Percentiles rank a stretch among this genome's conserved stretches.
These are phyloP conservation scores for Yamadazyma sp. DNA, from an alignment of 1,139 yeast genomes.

Conservation along the genomic window DNA sequence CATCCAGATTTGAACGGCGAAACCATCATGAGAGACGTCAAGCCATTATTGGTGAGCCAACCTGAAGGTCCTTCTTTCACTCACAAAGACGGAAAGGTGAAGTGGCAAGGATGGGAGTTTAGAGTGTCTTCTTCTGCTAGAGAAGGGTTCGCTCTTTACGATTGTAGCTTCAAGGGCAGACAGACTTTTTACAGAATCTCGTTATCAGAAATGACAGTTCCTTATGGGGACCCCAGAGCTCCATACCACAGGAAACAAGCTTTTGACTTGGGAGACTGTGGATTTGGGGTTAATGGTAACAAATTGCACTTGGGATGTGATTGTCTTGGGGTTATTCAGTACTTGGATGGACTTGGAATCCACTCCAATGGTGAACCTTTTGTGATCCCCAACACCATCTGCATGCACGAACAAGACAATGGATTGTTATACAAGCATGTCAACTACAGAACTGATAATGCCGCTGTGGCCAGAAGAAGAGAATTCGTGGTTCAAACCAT, in stretches of 20 bases:
- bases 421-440: conserved; percentile 80
- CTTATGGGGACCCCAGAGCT: conserved; percentile 88
- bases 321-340: conserved; percentile 84
- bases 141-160: conserved; percentile 83
- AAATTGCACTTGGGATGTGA: conserved; percentile 79
- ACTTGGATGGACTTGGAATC: conserved; percentile 66
- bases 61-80: conserved; percentile 86
- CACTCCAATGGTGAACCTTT: conserved; percentile 65
- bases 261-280: conserved; percentile 88
- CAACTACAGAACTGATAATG: conserved; percentile 72
- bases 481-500: conserved; percentile 83
- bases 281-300: conserved; percentile 81
- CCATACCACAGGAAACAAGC: conserved; percentile 93
- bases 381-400: conserved; percentile 69
- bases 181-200: conserved; percentile 76
- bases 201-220: conserved; percentile 88
- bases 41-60: conserved; percentile 74
- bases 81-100: conserved; percentile 61
- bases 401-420: conserved; percentile 86
- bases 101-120: conserved; percentile 92
- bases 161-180: conserved; percentile 78
- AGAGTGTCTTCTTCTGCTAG: conserved; percentile 73
- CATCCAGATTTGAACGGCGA: conserved; percentile 74
- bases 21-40: conserved; percentile 53
- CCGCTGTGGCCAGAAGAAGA: conserved; percentile 82